Evolutionary conservation across 2,329 filamentous ascomycete genomes (phyloP), one percentile per base, ranked within the genome.

Genomic region (Ophiostoma himal-ulmi): DNA sequence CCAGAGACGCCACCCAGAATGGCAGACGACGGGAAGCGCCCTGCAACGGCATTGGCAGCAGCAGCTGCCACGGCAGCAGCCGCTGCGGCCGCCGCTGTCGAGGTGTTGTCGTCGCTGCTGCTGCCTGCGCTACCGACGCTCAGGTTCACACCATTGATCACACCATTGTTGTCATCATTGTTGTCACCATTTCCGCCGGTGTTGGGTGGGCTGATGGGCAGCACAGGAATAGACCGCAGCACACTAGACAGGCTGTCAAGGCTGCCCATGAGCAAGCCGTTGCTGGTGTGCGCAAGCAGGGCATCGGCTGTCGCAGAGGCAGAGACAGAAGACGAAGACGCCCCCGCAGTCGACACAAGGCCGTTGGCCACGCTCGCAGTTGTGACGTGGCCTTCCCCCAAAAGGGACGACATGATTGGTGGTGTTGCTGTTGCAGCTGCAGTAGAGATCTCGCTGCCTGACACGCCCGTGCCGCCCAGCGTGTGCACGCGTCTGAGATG

Each of bases 401-500:
- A 10, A 13, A 62, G 26, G 22, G 34, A n/a, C 62, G 36, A 17
- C 30, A 66, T 41, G 37, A 22, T 22, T 5, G 64, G 36, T 5
- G 64, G 36, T 8, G 39, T 17, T 6, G 44, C 37, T 6, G 44
- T 3, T 44, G 37, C 30, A 41, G 48, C 17, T 5, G 22, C 1
- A 3, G 26, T 26, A 17, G 52, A 10, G 0, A 37, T 4, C 3
- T 30, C 30, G 30, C 30, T 30, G 30, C 41, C 37, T 48, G 44
- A 17, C 44, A 57, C 52, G 52, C 22, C 52, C n/a, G 5, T 17
- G 48, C n/a, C 22, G 22, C 26, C n/a, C 11, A 57, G 80, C 60
- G 86, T 90, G 78, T 98, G 94, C n/a, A 96, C 92, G 36, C 94
- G 89, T 26, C 94, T 91, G 22, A 97, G 83, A 80, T 98, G 94